These are phyloP conservation scores for Iberis amara DNA, from an alignment of 441 rosid genomes.

Conservation along the genomic window DNA sequence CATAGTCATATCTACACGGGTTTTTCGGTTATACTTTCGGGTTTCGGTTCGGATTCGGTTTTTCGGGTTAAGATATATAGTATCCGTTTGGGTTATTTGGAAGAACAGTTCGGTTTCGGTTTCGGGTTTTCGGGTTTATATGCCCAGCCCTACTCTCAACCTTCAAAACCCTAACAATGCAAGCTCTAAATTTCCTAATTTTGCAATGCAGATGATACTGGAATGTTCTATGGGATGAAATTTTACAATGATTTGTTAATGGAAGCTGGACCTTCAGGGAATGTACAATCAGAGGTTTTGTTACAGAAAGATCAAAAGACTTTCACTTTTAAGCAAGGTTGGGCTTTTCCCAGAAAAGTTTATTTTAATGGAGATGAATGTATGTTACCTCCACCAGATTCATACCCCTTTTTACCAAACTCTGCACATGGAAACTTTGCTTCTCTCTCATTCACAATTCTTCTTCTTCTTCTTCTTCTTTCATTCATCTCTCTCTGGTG, in stretches of 20 bases:
- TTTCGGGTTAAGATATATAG: too few species aligned
- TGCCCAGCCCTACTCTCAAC: neutral
- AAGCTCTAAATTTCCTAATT: constrained; percentile 7
- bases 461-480: too few species aligned
- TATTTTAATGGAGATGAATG: constrained; percentile 91
- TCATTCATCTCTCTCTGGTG: too few species aligned
- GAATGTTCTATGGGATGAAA: constrained; percentile 83
- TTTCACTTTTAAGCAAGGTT: constrained; percentile 90
- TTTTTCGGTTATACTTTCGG: too few species aligned
- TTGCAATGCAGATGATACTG: constrained; percentile 65
- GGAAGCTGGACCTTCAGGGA: constrained; percentile 79
- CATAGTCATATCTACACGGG: too few species aligned
- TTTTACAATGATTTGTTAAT: constrained; percentile 76
- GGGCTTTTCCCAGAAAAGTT: constrained; percentile 90
- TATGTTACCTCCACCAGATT: constrained; percentile 92
- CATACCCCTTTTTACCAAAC: constrained; percentile 87
- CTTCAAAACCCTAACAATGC: neutral
- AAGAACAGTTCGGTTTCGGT: too few species aligned
- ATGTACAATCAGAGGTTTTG: constrained; percentile 84
- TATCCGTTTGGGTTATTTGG: too few species aligned
- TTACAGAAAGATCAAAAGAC: constrained; percentile 71
- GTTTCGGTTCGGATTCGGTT: too few species aligned
- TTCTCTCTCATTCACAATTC: too few species aligned
- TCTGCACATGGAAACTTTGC: too few species aligned
- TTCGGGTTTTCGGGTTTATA: too few species aligned